Percentiles rank a stretch among this genome's conserved stretches.
Conservation (phyloP, 2,329 filamentous ascomycete species). For the Ophiognomonia clavigignenti-juglandacearum region DNA sequence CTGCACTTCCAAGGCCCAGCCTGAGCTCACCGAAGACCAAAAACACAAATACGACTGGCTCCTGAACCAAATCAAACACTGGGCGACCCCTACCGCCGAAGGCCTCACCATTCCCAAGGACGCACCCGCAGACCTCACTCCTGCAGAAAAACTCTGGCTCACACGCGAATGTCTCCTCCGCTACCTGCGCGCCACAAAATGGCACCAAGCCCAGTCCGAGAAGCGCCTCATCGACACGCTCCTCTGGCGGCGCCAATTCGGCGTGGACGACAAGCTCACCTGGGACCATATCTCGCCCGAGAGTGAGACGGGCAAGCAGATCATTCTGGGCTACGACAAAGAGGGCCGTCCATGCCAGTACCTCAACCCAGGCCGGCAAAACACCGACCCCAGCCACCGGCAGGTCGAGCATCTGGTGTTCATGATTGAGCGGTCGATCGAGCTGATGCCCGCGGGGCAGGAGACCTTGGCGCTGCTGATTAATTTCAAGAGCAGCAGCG, state of each 20-base stretch:
- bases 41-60: slow-evolving; percentile 75
- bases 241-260: slow-evolving; percentile 87
- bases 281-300: slow-evolving; percentile 86
- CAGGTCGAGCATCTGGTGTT: slow-evolving; percentile 93
- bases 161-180: slow-evolving; percentile 88
- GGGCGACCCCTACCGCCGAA: slow-evolving; percentile 33
- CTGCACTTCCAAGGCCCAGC: slow-evolving; percentile 50
- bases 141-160: slow-evolving; percentile 82
- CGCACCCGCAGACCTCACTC: slow-evolving; percentile 62
- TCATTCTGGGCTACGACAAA: slow-evolving; percentile 83
- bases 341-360: slow-evolving; percentile 85
- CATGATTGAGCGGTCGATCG: slow-evolving; percentile 88
- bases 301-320: slow-evolving; percentile 95
- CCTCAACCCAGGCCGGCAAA: slow-evolving; percentile 83
- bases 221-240: slow-evolving; percentile 78
- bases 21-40: slow-evolving; percentile 69
- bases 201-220: slow-evolving; percentile 70
- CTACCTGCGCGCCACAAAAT: slow-evolving; percentile 91
- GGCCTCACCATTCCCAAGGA: slow-evolving; percentile 35
- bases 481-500: slow-evolving; percentile 81
- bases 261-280: slow-evolving; percentile 65
- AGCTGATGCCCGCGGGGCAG: slow-evolving; percentile 80
- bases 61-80: slow-evolving; percentile 63
- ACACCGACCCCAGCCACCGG: slow-evolving; percentile 78
- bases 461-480: slow-evolving; percentile 85